Evolutionary conservation across 2,329 filamentous ascomycete genomes (phyloP).

Genomic region (Aspergillus fumigatiaffinis): DNA sequence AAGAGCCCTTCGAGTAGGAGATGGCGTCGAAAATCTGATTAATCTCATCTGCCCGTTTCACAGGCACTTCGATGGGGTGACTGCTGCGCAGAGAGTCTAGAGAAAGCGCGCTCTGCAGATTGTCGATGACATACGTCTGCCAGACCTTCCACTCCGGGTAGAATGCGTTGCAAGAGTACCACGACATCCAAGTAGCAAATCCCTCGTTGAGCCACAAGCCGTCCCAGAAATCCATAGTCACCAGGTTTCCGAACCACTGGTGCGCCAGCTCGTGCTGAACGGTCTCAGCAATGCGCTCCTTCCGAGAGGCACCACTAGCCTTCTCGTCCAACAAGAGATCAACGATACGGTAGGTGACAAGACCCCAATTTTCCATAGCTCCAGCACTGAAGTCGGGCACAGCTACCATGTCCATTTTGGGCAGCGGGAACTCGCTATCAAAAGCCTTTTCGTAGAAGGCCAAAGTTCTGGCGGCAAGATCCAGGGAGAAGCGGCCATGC

Average conservation of each 20-base stretch:
- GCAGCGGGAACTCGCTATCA: slow-evolving; percentile 77
- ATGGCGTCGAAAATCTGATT: slow-evolving; percentile 99
- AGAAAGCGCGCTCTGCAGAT: slow-evolving; percentile 78
- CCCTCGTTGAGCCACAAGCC: slow-evolving; percentile 94
- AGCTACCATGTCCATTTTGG: slow-evolving; percentile 95
- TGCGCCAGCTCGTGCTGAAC: slow-evolving; percentile 96
- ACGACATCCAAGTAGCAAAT: slow-evolving; percentile 88
- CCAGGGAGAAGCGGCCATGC: slow-evolving; percentile 83
- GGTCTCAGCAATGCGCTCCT: slow-evolving; percentile 89
- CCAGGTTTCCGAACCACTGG: slow-evolving; percentile 97
- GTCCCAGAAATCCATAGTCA: slow-evolving; percentile 99
- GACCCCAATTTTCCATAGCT: slow-evolving; percentile 98
- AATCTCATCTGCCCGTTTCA: slow-evolving; percentile 92
- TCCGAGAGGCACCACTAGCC: slow-evolving; percentile 79
- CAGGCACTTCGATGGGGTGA: slow-evolving; percentile 93
- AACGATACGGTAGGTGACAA: slow-evolving; percentile 91
- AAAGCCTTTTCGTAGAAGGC: slow-evolving; percentile 96
- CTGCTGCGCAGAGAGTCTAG: slow-evolving; percentile 90
- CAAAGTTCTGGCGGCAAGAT: slow-evolving; percentile 83
- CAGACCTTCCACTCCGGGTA: slow-evolving; percentile 99
- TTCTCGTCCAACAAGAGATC: slow-evolving; percentile 90
- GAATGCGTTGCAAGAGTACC: slow-evolving; percentile 92
- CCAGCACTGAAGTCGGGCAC: slow-evolving; percentile 94
- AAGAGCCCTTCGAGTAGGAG: slow-evolving; percentile 95
- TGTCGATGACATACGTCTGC: slow-evolving; percentile 92